Percentiles rank a stretch among this genome's conserved stretches.
phyloP scores from a whole-genome alignment of 768 basidiomycete species.

The Lactarius deliciosus region DNA sequence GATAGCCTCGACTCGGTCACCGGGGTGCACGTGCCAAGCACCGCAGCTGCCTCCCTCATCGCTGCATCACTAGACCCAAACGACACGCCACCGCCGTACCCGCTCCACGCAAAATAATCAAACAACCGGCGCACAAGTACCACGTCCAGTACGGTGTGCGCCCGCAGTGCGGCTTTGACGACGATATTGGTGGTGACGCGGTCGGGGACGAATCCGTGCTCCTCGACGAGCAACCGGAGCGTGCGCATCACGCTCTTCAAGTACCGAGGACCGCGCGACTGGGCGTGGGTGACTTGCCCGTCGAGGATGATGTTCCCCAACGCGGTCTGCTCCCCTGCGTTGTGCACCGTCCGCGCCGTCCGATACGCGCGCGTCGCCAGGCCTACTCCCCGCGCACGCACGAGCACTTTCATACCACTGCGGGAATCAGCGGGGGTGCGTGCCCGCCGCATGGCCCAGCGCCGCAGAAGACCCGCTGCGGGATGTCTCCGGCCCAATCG shows the following conservation, averaged over 20 bases:
- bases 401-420: constrained; percentile 19
- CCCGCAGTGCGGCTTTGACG: constrained; percentile 57
- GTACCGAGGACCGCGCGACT: constrained; percentile 43
- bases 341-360: constrained; percentile 34
- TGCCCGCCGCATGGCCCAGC: constrained; percentile 12
- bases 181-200: constrained; percentile 70
- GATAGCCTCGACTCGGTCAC: constrained; percentile 16
- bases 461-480: constrained; percentile 29
- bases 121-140: constrained; percentile 55
- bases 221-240: constrained; percentile 44
- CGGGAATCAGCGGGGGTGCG: constrained; percentile 14
- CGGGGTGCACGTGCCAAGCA: constrained; percentile 16
- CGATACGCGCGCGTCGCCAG: constrained; percentile 15
- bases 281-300: constrained; percentile 38
- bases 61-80: constrained; percentile 19
- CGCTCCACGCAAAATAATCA: constrained; percentile 57
- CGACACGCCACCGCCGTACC: constrained; percentile 46
- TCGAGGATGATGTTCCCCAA: constrained; percentile 61
- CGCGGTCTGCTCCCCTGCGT: constrained; percentile 36
- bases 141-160: constrained; percentile 45
- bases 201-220: constrained; percentile 58
- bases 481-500: constrained; percentile 36
- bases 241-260: constrained; percentile 44
- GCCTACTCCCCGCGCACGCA: constrained; percentile 14
- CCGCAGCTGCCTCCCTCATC: constrained; percentile 16